These are phyloP conservation scores for Solanum hybrid DNA, from an alignment of 305 asterid species.

Conservation along the genomic window DNA sequence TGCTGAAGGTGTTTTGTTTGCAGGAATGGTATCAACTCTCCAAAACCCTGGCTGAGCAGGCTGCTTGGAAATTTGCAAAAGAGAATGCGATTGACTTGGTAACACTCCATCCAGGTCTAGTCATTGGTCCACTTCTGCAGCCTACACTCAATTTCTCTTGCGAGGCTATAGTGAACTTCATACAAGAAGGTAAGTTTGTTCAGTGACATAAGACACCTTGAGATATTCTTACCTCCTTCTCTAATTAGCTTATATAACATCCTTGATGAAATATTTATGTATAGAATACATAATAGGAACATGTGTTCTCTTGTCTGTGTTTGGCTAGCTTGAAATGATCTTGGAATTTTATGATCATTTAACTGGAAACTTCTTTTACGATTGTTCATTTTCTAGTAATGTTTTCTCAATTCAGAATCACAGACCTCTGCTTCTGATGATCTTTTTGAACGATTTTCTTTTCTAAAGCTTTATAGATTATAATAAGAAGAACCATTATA, in stretches of 20 bases:
- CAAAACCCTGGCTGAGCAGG: conserved; percentile 52
- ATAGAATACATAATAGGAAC: neutral
- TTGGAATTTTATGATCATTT: neutral
- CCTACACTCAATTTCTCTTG: conserved; percentile 33
- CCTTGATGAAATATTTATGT: neutral
- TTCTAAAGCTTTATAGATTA: neutral
- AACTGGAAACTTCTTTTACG: neutral
- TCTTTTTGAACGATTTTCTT: neutral
- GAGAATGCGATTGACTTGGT: conserved; percentile 49
- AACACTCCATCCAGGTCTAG: conserved; percentile 36
- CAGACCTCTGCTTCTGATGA: neutral
- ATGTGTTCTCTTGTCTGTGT: neutral
- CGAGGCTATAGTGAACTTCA: conserved; percentile 14
- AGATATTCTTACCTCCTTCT: neutral
- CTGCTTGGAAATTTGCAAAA: conserved; percentile 36
- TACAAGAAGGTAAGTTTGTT: conserved; percentile 24
- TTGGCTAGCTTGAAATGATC: neutral
- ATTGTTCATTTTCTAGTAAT: neutral
- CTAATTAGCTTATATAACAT: neutral
- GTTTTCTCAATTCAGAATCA: neutral
- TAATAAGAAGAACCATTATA: neutral
- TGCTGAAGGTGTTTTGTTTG: neutral
- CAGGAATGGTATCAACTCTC: conserved; percentile 43
- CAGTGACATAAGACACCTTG: neutral
- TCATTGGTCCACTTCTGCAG: conserved; percentile 50